Percentiles rank a stretch among this genome's conserved stretches.
These are phyloP conservation scores for Metrosideros polymorpha DNA, from an alignment of 441 rosid species.

Conservation along the genomic window DNA sequence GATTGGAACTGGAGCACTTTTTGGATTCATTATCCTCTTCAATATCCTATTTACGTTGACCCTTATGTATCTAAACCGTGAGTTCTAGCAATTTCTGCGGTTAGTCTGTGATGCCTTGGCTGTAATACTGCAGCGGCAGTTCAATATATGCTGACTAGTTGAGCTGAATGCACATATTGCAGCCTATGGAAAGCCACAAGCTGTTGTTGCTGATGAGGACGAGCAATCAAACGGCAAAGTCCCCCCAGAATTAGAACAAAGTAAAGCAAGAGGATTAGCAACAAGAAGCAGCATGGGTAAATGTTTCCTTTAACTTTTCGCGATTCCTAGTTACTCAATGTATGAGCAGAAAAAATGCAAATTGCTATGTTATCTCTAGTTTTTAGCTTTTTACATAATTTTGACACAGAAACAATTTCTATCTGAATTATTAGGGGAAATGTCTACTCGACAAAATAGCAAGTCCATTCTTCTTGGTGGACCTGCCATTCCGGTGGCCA, in stretches of 20 bases:
- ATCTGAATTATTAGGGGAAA: background rate
- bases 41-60: slow-evolving; percentile 59
- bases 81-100: slow-evolving; percentile 14
- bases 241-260: slow-evolving; percentile 8
- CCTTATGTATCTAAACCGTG: slow-evolving; percentile 65
- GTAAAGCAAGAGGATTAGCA: slow-evolving; percentile 14
- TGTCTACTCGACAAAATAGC: slow-evolving; percentile 16
- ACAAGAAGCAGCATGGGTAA: slow-evolving; percentile 21
- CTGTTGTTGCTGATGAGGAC: slow-evolving; percentile 49
- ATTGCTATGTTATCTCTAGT: background rate
- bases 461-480: slow-evolving; percentile 15
- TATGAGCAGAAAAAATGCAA: background rate
- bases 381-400: background rate
- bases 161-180: background rate
- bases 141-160: background rate
- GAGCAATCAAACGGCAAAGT: slow-evolving; percentile 21
- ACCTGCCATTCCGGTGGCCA: slow-evolving; percentile 13
- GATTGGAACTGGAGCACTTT: slow-evolving; percentile 62
- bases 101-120: background rate
- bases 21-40: slow-evolving; percentile 55
- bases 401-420: background rate
- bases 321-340: background rate
- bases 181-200: slow-evolving; percentile 75
- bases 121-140: background rate
- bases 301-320: background rate